Percentiles rank a stretch among this genome's conserved stretches.
These are phyloP conservation scores for Phialophora macrospora DNA, from an alignment of 2,329 filamentous ascomycete species.

Conservation along the genomic window DNA sequence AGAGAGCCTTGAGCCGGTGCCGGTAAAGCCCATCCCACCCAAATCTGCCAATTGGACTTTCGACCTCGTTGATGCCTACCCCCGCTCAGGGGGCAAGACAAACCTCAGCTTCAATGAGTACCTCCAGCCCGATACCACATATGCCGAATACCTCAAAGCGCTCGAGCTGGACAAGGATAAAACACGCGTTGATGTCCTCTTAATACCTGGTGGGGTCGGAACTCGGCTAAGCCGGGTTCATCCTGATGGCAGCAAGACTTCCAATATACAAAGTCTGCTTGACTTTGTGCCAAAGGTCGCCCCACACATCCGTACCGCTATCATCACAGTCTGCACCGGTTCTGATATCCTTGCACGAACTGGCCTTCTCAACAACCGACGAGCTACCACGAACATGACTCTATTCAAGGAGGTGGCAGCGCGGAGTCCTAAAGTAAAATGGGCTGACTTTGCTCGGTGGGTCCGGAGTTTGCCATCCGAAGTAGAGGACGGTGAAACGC, in stretches of 20 bases:
- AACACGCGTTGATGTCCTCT: conserved; percentile 58
- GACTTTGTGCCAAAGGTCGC: conserved; percentile 31
- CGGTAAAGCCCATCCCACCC: conserved; percentile 38
- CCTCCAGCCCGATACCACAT: conserved; percentile 59
- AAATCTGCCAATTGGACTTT: conserved; percentile 31
- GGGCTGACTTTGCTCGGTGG: conserved; percentile 67
- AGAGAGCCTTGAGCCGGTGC: conserved; percentile 43
- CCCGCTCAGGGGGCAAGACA: conserved; percentile 33
- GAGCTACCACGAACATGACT: conserved; percentile 70
- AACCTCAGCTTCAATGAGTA: conserved; percentile 43
- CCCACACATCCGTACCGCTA: conserved; percentile 29
- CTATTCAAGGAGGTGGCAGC: conserved; percentile 58
- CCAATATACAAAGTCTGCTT: conserved; percentile 29
- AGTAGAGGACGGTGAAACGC: conserved; percentile 7
- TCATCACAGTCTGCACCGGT: conserved; percentile 70
- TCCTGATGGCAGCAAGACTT: conserved; percentile 26
- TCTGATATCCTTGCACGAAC: conserved; percentile 62
- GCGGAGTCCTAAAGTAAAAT: conserved; percentile 59
- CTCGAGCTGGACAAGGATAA: conserved; percentile 5
- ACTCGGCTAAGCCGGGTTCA: conserved; percentile 40
- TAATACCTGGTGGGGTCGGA: conserved; percentile 69
- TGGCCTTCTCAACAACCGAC: conserved; percentile 63
- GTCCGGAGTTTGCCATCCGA: conserved; percentile 46
- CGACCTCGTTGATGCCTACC: conserved; percentile 29
- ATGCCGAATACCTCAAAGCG: conserved; percentile 24